Evolutionary conservation across 768 basidiomycete species (phyloP), one percentile per base, ranked within the genome.

Genomic region (Cubamyces lactineus): DNA sequence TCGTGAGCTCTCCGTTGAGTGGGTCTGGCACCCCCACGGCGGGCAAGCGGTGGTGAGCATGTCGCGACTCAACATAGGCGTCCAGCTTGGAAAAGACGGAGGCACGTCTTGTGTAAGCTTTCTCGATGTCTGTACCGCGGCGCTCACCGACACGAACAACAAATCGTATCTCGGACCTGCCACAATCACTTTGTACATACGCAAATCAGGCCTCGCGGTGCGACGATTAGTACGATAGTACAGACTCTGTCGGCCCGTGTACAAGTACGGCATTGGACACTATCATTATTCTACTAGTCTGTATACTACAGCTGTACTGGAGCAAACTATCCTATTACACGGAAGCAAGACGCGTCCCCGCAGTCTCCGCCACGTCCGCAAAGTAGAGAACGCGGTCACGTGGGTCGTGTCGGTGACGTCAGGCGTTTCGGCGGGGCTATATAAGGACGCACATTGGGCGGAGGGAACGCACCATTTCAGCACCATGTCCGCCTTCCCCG

Each of bases 401-500:
- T 64, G 63, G 43, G 15, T 3, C 63, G 63, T 19, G 63, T 64
- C 50, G 26, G 41, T 64, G 63, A 64, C 63, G 63, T 64, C 63
- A 64, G 34, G 46, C 17, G n/a, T 0, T 15, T 6, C 7, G 39
- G 57, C 46, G 62, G 52, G 19, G 52, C 62, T 59, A 63, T 53
- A 56, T 60, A 59, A 60, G 16, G 43, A 6, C 16, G 19, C 7
- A 17, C 42, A 21, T 45, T 8, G 45, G 5, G 57, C 42, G 30
- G 21, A 16, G 30, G 23, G 21, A 15, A 46, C 21, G 49, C 55
- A 26, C 0, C 9, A 6, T 1, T 11, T 34, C 9, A 26, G n/a
- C 55, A 60, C 62, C 73, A 91, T 91, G 90, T 84, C 91, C 53
- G 76, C 82, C 30, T 88, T 93, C 69, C 91, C 91, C 13, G 89